Evolutionary conservation across 1,284 basidiomycete species (phyloP).

Genomic region (Thelephora terrestris): DNA sequence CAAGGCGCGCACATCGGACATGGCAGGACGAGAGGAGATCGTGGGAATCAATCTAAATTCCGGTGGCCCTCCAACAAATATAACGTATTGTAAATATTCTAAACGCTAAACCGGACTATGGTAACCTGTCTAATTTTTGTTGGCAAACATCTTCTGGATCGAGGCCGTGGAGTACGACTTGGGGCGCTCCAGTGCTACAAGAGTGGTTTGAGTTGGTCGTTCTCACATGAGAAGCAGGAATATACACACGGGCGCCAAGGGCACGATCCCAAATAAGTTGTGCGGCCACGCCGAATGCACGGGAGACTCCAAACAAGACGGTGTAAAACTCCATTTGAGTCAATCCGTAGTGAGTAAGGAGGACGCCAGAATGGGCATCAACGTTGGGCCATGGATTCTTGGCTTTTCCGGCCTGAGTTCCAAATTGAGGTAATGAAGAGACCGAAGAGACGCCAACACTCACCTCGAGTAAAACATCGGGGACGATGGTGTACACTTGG

Average conservation of each 20-base stretch:
- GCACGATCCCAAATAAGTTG: slow-evolving; percentile 95
- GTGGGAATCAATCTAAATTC: not conserved
- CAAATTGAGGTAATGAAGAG: slow-evolving; percentile 3
- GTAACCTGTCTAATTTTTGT: slow-evolving; percentile 26
- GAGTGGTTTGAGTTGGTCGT: slow-evolving; percentile 5
- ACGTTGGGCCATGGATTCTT: slow-evolving; percentile 95
- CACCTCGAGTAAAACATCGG: slow-evolving; percentile 83
- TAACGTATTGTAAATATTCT: not conserved
- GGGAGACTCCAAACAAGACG: slow-evolving; percentile 93
- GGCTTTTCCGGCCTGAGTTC: slow-evolving; percentile 73
- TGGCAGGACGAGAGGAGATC: slow-evolving; percentile 17
- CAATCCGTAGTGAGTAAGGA: slow-evolving; percentile 85
- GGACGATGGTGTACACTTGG: slow-evolving; percentile 90
- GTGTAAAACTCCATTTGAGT: slow-evolving; percentile 92
- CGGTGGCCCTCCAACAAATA: too few species aligned
- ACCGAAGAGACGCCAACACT: slow-evolving; percentile 3
- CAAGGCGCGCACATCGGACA: slow-evolving; percentile 66
- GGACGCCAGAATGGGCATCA: slow-evolving; percentile 93
- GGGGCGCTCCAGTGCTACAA: slow-evolving; percentile 70
- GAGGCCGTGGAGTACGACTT: slow-evolving; percentile 77
- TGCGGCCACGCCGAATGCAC: slow-evolving; percentile 83
- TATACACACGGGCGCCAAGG: slow-evolving; percentile 74
- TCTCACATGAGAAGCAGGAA: not conserved
- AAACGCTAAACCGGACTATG: not conserved
- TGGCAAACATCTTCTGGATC: slow-evolving; percentile 67